These are phyloP conservation scores for Fusarium sp. DNA, from an alignment of 2,329 filamentous ascomycete genomes.

Conservation along the genomic window DNA sequence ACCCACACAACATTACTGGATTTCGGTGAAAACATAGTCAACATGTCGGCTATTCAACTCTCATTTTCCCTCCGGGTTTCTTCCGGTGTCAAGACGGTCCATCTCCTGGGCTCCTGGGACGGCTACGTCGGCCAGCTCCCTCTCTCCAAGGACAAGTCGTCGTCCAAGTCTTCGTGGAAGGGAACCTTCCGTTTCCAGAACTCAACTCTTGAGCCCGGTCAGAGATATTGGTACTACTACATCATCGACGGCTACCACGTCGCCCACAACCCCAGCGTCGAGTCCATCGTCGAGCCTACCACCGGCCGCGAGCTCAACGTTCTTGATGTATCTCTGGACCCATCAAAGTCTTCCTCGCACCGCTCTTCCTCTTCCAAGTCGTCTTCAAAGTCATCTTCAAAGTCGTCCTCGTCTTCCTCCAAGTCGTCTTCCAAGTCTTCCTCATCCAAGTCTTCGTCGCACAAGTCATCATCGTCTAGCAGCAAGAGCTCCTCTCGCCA, in stretches of 20 bases:
- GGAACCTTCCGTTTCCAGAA: constrained; percentile 97
- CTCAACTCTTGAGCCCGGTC: constrained; percentile 84
- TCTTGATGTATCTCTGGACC: constrained; percentile 81
- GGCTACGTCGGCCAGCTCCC: constrained; percentile 95
- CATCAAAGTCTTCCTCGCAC: constrained; percentile 55
- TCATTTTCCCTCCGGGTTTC: constrained; percentile 97
- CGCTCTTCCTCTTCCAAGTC: constrained; percentile 55
- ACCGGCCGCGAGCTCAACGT: constrained; percentile 98
- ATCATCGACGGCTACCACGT: constrained; percentile 99
- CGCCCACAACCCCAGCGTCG: constrained; percentile 92
- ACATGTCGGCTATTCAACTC: constrained; percentile 91
- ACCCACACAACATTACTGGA: constrained; percentile 43
- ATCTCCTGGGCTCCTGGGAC: constrained; percentile 98
- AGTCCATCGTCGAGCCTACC: constrained; percentile 92
- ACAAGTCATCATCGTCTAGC: constrained; percentile 43
- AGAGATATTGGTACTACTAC: constrained; percentile 99
- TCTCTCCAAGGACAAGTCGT: constrained; percentile 85
- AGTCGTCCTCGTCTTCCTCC: constrained; percentile 55
- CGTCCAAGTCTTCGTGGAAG: constrained; percentile 91
- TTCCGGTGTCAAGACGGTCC: constrained; percentile 95
- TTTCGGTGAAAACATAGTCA: constrained; percentile 48
- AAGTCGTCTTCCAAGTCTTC: constrained; percentile 54
- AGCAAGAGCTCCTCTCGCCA: constrained; percentile 56
- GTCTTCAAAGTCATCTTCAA: constrained; percentile 50
- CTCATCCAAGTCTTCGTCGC: constrained; percentile 50